Evolutionary conservation across 768 basidiomycete genomes (phyloP).

Genomic region (Tremella mesenterica): DNA sequence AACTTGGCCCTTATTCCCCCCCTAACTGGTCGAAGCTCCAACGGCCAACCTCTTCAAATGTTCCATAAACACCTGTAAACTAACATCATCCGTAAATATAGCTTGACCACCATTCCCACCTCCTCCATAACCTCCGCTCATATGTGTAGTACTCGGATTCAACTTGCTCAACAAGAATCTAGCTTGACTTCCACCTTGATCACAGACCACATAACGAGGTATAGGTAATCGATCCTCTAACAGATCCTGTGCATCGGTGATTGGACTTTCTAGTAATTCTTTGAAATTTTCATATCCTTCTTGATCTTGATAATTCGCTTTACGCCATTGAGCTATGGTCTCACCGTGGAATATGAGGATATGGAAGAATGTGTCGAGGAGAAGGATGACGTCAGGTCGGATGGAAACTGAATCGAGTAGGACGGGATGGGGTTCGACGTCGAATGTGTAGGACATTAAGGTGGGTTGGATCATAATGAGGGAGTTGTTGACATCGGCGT

Average conservation of each 20-base stretch:
- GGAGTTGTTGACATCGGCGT: constrained; percentile 98
- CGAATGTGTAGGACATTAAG: constrained; percentile 95
- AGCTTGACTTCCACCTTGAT: constrained; percentile 94
- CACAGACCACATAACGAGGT: constrained; percentile 94
- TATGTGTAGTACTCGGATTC: constrained; percentile 96
- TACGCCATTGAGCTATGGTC: constrained; percentile 93
- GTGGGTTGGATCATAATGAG: constrained; percentile 99
- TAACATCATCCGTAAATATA: constrained; percentile 98
- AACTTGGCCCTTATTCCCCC: background rate
- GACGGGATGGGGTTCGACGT: constrained; percentile 78
- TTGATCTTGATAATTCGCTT: constrained; percentile 96
- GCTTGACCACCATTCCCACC: constrained; percentile 68
- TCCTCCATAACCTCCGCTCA: constrained; percentile 66
- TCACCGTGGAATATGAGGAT: constrained; percentile 99
- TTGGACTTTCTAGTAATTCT: constrained; percentile 76
- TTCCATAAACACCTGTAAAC: constrained; percentile 59
- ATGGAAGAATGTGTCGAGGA: constrained; percentile 99
- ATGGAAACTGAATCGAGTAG: constrained; percentile 95
- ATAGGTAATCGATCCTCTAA: constrained; percentile 93
- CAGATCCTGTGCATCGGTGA: constrained; percentile 85
- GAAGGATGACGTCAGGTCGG: constrained; percentile 88
- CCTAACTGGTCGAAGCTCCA: constrained; percentile 43
- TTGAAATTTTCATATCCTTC: constrained; percentile 99
- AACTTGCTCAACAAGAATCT: constrained; percentile 95
- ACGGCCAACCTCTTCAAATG: constrained; percentile 78